Evolutionary conservation across 306 rosid genomes (phyloP).

Genomic region (Myrica gale): DNA sequence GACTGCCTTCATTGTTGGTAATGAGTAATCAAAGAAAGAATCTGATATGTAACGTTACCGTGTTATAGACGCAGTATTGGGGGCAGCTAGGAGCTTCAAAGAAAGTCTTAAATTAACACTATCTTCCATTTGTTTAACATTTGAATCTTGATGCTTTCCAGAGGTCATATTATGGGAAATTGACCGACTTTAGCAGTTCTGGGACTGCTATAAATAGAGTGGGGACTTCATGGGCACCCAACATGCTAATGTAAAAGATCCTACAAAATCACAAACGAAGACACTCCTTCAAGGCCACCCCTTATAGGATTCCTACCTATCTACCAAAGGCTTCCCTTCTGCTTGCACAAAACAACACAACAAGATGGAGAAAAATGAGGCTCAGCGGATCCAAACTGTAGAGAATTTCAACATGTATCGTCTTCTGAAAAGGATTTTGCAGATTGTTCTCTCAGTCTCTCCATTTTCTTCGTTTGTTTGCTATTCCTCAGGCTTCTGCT

Average conservation of each 20-base stretch:
- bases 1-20: not conserved
- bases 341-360: not conserved
- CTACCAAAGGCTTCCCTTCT: not conserved
- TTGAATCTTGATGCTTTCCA: not conserved
- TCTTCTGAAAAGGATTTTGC: constrained; percentile 35
- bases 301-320: not conserved
- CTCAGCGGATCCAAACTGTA: constrained; percentile 19
- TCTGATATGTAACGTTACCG: not conserved
- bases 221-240: constrained; percentile 12
- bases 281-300: constrained; percentile 9
- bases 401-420: constrained; percentile 18
- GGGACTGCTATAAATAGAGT: constrained; percentile 32
- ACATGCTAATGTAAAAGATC: not conserved
- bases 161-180: not conserved
- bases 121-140: constrained; percentile 5
- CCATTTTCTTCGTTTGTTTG: constrained; percentile 36
- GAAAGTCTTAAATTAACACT: constrained; percentile 2
- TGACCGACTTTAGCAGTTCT: constrained; percentile 8
- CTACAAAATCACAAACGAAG: not conserved
- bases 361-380: constrained; percentile 33
- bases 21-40: no score
- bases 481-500: constrained; percentile 39
- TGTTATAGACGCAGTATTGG: not conserved
- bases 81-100: constrained; percentile 44
- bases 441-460: constrained; percentile 37